Base-by-base conservation (phyloP, 177 flowering plant genomes). In the Vitis hybrid region DNA sequence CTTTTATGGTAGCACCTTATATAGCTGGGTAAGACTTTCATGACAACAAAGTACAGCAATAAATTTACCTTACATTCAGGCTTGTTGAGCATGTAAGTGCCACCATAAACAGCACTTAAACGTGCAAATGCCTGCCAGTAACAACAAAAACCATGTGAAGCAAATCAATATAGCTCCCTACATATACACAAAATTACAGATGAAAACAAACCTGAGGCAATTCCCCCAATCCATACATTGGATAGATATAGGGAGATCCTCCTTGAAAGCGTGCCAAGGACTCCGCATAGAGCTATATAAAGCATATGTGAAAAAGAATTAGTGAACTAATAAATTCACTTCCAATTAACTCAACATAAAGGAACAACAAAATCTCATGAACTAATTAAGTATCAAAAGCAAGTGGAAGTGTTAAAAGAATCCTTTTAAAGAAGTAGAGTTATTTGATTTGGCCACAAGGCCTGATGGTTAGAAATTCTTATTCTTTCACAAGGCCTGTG, bases 21-120 rank as follows among this genome's bases (percentile, higher is more conserved):
- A 38, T 5, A 38, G 9, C 47, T 38, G 1, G 47, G 49, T 11
- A 38, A 20, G 22, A 38, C 6, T 47, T 44, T 64, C 17, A 18
- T 19, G 33, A 53, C 44, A 22, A 4, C 18, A 65, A 50, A 59
- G n/a, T 4, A 13, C 1, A 2, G 14, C 12, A 22, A 31, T 44
- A 19, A 72, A 51, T 58, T 33, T 82, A 95, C 99, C 92, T 92
- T 85, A 70, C 97, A 93, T 59, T 89, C 84, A 61, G 99, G 97
- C 87, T 94, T 95, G 92, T 86, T 92, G 56, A 95, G 97, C 99
- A 95, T 95, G 87, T 95, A 95, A 60, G 97, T 95, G 56, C 99
- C 98, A 72, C 99, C 98, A 78, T 94, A 94, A 61, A 94, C 98
- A 20, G 97, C 97, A 86, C 98, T 94, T 11, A 93, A 74, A 75